phyloP scores from a whole-genome alignment of 768 basidiomycete genomes.

The Pulveroboletus sp. region DNA sequence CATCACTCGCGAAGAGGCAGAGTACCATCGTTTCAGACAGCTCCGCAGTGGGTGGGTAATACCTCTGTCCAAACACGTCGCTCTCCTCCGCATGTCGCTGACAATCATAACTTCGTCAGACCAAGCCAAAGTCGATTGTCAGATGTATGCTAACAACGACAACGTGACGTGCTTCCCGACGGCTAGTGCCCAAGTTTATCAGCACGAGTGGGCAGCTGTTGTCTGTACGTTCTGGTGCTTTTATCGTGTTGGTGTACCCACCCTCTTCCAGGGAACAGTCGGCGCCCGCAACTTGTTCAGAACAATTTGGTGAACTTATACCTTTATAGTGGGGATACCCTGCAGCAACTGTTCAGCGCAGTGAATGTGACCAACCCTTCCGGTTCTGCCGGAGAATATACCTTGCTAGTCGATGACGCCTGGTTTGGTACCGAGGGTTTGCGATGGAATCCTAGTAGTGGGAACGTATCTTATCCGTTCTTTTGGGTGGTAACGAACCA shows the following conservation, averaged over 20 bases:
- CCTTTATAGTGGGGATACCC: constrained; percentile 71
- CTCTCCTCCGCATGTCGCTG: constrained; percentile 8
- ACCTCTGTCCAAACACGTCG: constrained; percentile 4
- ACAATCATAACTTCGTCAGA: constrained; percentile 17
- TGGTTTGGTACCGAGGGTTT: constrained; percentile 63
- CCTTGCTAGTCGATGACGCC: constrained; percentile 60
- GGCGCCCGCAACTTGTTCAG: constrained; percentile 61
- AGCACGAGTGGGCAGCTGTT: constrained; percentile 71
- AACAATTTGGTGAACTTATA: constrained; percentile 65
- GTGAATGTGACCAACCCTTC: constrained; percentile 48
- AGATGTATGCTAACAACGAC: constrained; percentile 59
- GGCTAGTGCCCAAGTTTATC: constrained; percentile 49
- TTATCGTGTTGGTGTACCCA: constrained; percentile 11
- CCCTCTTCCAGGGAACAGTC: constrained; percentile 61
- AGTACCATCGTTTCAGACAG: constrained; percentile 23
- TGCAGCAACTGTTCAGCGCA: constrained; percentile 41
- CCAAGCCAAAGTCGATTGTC: constrained; percentile 44
- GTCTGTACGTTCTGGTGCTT: constrained; percentile 57
- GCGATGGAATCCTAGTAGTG: constrained; percentile 39
- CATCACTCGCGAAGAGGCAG: constrained; percentile 20
- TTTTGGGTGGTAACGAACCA: constrained; percentile 76
- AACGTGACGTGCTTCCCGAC: constrained; percentile 77
- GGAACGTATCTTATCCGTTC: constrained; percentile 60
- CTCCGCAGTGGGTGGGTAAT: constrained; percentile 24
- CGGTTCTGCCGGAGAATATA: constrained; percentile 49